A percentile compares a stretch with the other conserved stretches of the same genome.
Evolutionary conservation across 768 basidiomycete genomes (phyloP).

Genomic region (Lactifluus volemus): DNA sequence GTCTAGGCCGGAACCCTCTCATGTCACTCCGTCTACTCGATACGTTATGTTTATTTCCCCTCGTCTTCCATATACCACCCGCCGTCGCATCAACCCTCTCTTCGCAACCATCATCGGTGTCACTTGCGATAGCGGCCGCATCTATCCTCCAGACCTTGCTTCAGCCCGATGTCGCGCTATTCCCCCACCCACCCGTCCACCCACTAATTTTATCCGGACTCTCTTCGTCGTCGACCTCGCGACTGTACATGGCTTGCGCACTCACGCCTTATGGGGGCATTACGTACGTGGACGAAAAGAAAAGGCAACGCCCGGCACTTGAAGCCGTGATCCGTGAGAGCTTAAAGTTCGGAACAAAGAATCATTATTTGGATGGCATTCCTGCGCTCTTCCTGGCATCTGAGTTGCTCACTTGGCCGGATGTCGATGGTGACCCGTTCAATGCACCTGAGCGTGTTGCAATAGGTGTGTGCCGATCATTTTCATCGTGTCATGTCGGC

Average conservation of each 20-base stretch:
- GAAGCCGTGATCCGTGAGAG: conserved; percentile 75
- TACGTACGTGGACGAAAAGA: conserved; percentile 55
- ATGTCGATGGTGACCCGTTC: conserved; percentile 29
- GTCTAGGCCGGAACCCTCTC: conserved; percentile 63
- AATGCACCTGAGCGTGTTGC: conserved; percentile 40
- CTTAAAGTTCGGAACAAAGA: conserved; percentile 72
- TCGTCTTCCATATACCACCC: conserved; percentile 53
- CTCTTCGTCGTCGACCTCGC: conserved; percentile 36
- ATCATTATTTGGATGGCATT: conserved; percentile 70
- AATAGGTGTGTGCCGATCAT: conserved; percentile 38
- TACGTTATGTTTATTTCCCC: conserved; percentile 56
- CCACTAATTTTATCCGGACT: conserved; percentile 35
- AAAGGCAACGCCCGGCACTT: conserved; percentile 47
- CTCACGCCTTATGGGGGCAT: conserved; percentile 62
- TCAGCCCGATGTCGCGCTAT: conserved; percentile 20
- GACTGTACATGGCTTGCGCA: conserved; percentile 72
- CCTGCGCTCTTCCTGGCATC: conserved; percentile 55
- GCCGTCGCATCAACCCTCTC: conserved; percentile 39
- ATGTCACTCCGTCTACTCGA: conserved; percentile 68
- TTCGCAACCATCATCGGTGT: conserved; percentile 29
- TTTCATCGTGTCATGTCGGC: not conserved
- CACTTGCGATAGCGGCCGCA: conserved; percentile 44
- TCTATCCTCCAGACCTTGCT: conserved; percentile 49
- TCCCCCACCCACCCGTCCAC: conserved; percentile 38
- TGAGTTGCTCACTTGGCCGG: conserved; percentile 33